Conservation (phyloP, 2,329 filamentous ascomycete species). For the Epichloe hybrida region DNA sequence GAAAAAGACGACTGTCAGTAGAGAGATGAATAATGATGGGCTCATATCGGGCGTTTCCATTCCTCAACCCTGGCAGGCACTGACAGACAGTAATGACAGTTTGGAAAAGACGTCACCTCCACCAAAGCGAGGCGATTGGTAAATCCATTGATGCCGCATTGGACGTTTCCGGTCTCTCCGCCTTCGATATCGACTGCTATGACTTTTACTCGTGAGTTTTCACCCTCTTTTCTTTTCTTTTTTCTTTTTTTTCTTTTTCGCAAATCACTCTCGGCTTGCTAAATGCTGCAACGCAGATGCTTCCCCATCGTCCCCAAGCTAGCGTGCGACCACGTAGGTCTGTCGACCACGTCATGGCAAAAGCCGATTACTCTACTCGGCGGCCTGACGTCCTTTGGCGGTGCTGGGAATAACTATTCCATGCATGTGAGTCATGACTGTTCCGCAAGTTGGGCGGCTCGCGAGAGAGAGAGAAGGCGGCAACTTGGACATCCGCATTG, state of each 20-base stretch:
- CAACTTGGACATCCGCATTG: accelerated
- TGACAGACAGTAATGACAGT: constrained; percentile 23
- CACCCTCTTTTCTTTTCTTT: too few relatives aligned
- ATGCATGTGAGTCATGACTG: constrained; percentile 37
- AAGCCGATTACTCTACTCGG: constrained; percentile 49
- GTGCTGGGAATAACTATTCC: constrained; percentile 58
- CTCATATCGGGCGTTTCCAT: too few relatives aligned
- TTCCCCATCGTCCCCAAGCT: constrained; percentile 59
- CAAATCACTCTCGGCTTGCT: neutral
- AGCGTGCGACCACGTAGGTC: constrained; percentile 43
- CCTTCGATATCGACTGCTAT: constrained; percentile 42
- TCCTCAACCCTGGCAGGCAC: neutral
- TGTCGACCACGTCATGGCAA: constrained; percentile 29
- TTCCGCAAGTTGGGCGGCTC: too few relatives aligned
- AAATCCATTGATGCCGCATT: constrained; percentile 42
- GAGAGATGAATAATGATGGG: too few relatives aligned
- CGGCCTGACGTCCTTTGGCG: constrained; percentile 54
- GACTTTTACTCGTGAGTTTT: constrained; percentile 49
- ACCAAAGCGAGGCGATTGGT: constrained; percentile 44
- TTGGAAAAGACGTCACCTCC: constrained; percentile 47
- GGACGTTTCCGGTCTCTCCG: constrained; percentile 28
- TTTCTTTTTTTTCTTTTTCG: neutral
- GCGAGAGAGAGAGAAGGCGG: too few relatives aligned
- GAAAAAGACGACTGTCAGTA: constrained; percentile 40
- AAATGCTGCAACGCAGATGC: constrained; percentile 30